These are phyloP conservation scores for Paracorniculantispora psalliotae DNA, from an alignment of 2,329 filamentous ascomycete genomes.

Conservation along the genomic window DNA sequence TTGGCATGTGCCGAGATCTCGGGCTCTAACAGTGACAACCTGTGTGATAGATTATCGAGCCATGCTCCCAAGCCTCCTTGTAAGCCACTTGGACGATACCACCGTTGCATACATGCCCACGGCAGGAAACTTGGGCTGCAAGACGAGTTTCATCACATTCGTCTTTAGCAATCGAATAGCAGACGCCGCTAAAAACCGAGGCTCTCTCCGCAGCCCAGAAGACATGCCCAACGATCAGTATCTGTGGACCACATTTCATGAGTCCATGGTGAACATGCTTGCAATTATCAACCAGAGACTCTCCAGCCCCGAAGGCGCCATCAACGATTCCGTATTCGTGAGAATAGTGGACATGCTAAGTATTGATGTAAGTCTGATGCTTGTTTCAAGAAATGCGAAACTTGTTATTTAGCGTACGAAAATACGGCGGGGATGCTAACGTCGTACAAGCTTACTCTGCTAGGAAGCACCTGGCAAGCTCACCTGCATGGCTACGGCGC, in stretches of 20 bases:
- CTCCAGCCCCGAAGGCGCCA: neutral
- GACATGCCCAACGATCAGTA: constrained; percentile 1
- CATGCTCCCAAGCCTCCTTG: neutral
- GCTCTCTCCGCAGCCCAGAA: constrained; percentile 1
- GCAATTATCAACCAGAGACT: neutral
- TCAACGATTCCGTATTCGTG: constrained; percentile 1
- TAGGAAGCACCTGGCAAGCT: constrained; percentile 5
- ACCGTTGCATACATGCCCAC: neutral
- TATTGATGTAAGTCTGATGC: constrained; percentile 3
- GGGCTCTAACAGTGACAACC: neutral
- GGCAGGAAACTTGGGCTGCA: constrained; percentile 5
- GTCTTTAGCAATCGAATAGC: constrained; percentile 11
- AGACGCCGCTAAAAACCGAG: constrained; percentile 3
- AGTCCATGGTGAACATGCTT: constrained; percentile 2
- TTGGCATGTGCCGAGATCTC: neutral
- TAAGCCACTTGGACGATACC: neutral
- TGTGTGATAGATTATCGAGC: neutral
- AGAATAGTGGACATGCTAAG: constrained; percentile 6
- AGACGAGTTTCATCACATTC: constrained; percentile 10
- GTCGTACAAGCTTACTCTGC: neutral
- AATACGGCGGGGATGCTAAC: no score
- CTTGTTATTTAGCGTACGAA: no score
- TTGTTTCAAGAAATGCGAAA: neutral
- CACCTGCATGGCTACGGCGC: constrained; percentile 9
- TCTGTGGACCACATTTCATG: constrained; percentile 3